These are phyloP conservation scores for Pharus latifolius DNA, from an alignment of 176 grass and related monocot species.

Conservation along the genomic window DNA sequence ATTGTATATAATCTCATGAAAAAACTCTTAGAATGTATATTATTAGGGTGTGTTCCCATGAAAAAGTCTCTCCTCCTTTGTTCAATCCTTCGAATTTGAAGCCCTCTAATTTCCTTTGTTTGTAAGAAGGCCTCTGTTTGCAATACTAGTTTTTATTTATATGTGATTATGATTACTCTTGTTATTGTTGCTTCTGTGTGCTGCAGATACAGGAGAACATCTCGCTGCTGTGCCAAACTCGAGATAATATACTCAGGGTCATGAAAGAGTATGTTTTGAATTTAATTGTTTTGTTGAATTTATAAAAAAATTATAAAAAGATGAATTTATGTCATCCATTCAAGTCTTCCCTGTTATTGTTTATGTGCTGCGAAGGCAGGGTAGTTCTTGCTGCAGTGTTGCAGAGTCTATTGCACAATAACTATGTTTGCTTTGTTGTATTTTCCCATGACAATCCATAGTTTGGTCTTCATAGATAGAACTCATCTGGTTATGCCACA, in stretches of 20 bases:
- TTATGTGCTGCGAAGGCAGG: no score
- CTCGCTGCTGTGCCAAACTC: constrained; percentile 64
- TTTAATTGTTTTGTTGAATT: constrained; percentile 4
- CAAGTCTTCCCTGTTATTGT: neutral
- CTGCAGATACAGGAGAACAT: constrained; percentile 91
- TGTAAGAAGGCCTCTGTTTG: neutral
- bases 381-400: neutral
- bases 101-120: neutral
- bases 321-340: neutral
- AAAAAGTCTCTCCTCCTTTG: no score
- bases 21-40: no score
- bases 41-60: no score
- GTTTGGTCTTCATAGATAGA: neutral
- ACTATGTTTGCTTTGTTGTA: neutral
- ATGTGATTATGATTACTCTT: neutral
- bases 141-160: neutral
- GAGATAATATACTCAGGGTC: constrained; percentile 73
- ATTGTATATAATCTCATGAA: no score
- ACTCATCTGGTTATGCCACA: neutral
- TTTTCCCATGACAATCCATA: neutral
- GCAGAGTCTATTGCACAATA: neutral
- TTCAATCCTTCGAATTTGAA: neutral
- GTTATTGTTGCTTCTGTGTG: neutral
- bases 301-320: neutral
- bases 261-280: constrained; percentile 78